A percentile compares a stretch with the other conserved stretches of the same genome.
These are phyloP conservation scores for Penicillium desertorum DNA, from an alignment of 495 filamentous ascomycete genomes.

Conservation along the genomic window DNA sequence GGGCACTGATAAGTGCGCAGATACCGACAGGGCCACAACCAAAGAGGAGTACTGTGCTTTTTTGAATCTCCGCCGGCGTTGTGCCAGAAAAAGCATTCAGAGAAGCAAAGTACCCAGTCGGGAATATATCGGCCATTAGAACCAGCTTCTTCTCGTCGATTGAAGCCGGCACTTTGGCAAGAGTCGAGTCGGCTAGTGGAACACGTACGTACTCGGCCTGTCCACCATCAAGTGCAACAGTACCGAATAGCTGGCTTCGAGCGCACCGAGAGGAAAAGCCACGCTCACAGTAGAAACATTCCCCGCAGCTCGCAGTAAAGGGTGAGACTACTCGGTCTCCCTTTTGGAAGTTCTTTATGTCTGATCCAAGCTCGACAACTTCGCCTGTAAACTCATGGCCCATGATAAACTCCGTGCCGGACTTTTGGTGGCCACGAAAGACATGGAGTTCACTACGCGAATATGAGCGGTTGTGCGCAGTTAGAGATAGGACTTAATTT, in stretches of 20 bases:
- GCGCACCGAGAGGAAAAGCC: conserved; percentile 55
- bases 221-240: conserved; percentile 66
- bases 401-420: conserved; percentile 69
- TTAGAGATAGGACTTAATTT: too few relatives aligned
- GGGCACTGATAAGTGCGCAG: conserved; percentile 75
- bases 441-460: conserved; percentile 27
- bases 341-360: conserved; percentile 54
- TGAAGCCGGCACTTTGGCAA: conserved; percentile 62
- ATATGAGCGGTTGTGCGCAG: not conserved
- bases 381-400: conserved; percentile 33
- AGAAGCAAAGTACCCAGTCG: conserved; percentile 84
- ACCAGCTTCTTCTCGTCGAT: conserved; percentile 76
- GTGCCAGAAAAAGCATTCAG: conserved; percentile 67
- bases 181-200: conserved; percentile 76
- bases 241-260: conserved; percentile 69
- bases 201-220: conserved; percentile 87
- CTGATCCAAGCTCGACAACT: conserved; percentile 21
- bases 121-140: conserved; percentile 56
- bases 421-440: conserved; percentile 31
- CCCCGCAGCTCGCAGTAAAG: conserved; percentile 66
- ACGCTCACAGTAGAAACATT: conserved; percentile 80
- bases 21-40: conserved; percentile 86
- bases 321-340: conserved; percentile 56
- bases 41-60: conserved; percentile 71
- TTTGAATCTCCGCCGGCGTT: conserved; percentile 49